Evolutionary conservation across 805 yeast genomes (phyloP).

Genomic region (Cyberlindnera maritima): DNA sequence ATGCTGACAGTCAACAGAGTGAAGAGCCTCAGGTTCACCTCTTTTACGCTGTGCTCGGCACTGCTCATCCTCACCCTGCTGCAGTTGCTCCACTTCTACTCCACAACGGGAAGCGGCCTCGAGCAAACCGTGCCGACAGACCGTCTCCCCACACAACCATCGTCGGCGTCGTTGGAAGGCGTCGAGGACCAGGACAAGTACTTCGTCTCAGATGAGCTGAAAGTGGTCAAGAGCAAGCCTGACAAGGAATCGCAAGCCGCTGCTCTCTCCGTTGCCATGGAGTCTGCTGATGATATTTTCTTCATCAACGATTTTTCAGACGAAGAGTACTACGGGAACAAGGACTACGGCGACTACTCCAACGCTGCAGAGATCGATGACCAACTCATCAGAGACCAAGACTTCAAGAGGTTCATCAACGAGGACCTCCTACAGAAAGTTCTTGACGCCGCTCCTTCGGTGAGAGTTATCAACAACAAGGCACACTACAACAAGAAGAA

Average conservation of each 20-base stretch:
- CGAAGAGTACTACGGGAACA: conserved; percentile 20
- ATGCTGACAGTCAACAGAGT: too few species aligned
- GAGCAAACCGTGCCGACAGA: background rate
- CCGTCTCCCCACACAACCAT: background rate
- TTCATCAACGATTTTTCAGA: conserved; percentile 16
- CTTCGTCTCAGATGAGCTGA: conserved; percentile 8
- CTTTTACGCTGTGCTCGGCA: conserved; percentile 6
- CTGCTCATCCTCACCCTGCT: conserved; percentile 9
- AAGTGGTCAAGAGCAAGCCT: conserved; percentile 14
- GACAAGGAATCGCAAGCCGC: conserved; percentile 10
- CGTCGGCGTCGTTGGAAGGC: background rate
- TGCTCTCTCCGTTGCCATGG: conserved; percentile 2
- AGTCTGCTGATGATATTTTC: conserved; percentile 9
- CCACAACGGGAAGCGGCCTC: background rate
- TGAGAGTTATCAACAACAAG: conserved; percentile 21
- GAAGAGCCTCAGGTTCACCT: background rate
- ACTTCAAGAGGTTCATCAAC: conserved; percentile 21
- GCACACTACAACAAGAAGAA: conserved; percentile 24
- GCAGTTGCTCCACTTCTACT: conserved; percentile 10
- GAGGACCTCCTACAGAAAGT: conserved; percentile 16
- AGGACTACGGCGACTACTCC: conserved; percentile 15
- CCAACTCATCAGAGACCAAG: conserved; percentile 9
- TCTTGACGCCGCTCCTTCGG: conserved; percentile 17
- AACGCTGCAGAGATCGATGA: conserved; percentile 13
- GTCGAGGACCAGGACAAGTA: conserved; percentile 3